Evolutionary conservation across 2,329 filamentous ascomycete genomes (phyloP).

Genomic region (Ascochyta clinopodiicola): DNA sequence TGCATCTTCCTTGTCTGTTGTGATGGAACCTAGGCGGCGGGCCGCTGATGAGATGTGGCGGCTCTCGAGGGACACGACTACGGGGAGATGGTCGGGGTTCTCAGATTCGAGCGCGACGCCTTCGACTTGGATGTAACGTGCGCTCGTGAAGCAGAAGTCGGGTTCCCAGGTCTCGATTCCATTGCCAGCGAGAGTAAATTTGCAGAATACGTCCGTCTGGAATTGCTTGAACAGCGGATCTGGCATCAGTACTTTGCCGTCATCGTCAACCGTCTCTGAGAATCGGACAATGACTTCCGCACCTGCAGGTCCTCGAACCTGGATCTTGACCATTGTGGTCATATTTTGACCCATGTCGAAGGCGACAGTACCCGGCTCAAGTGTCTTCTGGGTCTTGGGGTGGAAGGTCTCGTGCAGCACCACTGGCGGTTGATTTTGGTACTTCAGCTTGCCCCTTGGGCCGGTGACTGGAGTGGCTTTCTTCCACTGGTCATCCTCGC

Average conservation of each 20-base stretch:
- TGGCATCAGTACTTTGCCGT: conserved; percentile 50
- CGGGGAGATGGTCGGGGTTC: conserved; percentile 29
- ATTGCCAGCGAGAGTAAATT: conserved; percentile 43
- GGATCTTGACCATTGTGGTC: conserved; percentile 41
- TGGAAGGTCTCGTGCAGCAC: conserved; percentile 47
- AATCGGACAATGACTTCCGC: conserved; percentile 42
- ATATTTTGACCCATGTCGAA: conserved; percentile 46
- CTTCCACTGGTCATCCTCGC: conserved; percentile 40
- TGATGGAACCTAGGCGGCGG: conserved; percentile 46
- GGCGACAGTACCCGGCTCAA: conserved; percentile 32
- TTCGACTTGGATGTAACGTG: conserved; percentile 53
- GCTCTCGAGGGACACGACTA: conserved; percentile 45
- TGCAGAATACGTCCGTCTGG: conserved; percentile 50
- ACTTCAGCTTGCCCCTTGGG: conserved; percentile 48
- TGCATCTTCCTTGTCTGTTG: conserved; percentile 51
- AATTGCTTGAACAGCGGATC: conserved; percentile 51
- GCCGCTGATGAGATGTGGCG: conserved; percentile 52
- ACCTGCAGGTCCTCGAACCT: conserved; percentile 34
- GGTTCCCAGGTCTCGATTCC: conserved; percentile 48
- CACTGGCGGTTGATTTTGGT: conserved; percentile 52
- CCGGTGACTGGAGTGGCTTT: conserved; percentile 49
- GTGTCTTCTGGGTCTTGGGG: conserved; percentile 29
- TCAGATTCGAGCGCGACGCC: conserved; percentile 40
- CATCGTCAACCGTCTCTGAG: conserved; percentile 38
- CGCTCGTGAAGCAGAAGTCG: conserved; percentile 53